Base-by-base conservation (phyloP, 2,329 filamentous ascomycete genomes). In the Sclerotinia minor region DNA sequence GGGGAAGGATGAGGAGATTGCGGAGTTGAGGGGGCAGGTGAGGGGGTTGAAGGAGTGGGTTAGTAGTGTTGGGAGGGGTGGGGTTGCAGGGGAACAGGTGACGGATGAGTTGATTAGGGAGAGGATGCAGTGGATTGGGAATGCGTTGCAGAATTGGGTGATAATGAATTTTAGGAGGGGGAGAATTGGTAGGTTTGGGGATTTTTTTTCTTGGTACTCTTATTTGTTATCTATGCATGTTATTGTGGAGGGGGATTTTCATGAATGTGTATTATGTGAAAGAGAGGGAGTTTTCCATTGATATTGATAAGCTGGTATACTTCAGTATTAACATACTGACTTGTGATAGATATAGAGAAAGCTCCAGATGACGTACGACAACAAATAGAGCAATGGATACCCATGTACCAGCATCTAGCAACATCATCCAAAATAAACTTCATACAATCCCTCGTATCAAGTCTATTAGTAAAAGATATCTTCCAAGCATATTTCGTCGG, bases 121-220 rank as follows among this genome's bases (percentile, higher is more conserved):
- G 63, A 81, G 83, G 13, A 85, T 90, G 81, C 81, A 83, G 61
- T 82, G 84, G 68, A 76, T 92, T 58, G 85, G 85, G 26, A 89
- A 91, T 73, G 85, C 88, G 32, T 78, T 91, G 72, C 89, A 92
- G 78, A 91, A 92, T 73, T 92, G 89, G 89, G 85, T 89, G 4
- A 87, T 92, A 72, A 84, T 85, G 35, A 85, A 90, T 75, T 92
- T 90, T 71, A 83, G 89, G 64, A 85, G 84, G 70, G 82, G 84
- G 17, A 89, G 84, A 78, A 78, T 89, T 64, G 73, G 78, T 78
- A 76, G 41, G 72, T 72, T 67, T 65, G 19, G 38, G 26, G 59
- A 13, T 61, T 57, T 47, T 57, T 35, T 35, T 45, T 45, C 61
- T 49, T 64, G 44, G 15, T 8, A 59, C 29, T n/a, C 44, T 5